Evolutionary conservation across 75 land plant genomes (phyloP), one percentile per base, ranked within the genome.

Genomic region (Sequoiadendron giganteum): DNA sequence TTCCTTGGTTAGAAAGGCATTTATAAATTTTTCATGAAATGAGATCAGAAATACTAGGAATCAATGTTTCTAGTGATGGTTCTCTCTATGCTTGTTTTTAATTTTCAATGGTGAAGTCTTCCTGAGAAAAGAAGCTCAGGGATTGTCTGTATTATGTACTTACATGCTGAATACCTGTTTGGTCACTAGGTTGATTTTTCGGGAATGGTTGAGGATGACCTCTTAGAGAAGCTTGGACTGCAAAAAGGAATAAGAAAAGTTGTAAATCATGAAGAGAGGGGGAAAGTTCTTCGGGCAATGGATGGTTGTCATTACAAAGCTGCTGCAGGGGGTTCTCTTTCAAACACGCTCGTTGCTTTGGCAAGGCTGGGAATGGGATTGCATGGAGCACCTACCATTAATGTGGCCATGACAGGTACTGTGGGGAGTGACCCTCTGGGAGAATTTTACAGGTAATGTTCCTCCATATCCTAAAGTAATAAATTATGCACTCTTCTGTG

Each of bases 241-340:
- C 93, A 94, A 84, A 97, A 98, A 88, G 99, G 99, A 9, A 93
- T 92, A 32, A 93, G 99, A 89, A 98, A 95, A 88, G 91, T 98
- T 68, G 93, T 97, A 30, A 92, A 98, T 68, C 99, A 95, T 90
- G 99, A 98, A 86, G 99, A 98, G 86, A 92, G 99, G 56, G 99
- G 99, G 30, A 94, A 90, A 72, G 94, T 97, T 61, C 90, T 98
- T 89, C 89, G 91, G 48, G 99, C 96, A 30, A 93, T 98, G 93
- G 97, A 97, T 90, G 99, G 99, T 80, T 91, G 93, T 88, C 93
- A 91, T 85, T 98, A 95, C 87, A 98, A 98, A 95, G 97, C 99
- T 83, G 96, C 99, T 87, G 99, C 99, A 48, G 99, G 99, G n/a
- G 99, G 99, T 19, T 98, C 99, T 28, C 95, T 98, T 68, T 98